phyloP scores from a whole-genome alignment of 345 rosid species.

The Dipteronia sinensis region DNA sequence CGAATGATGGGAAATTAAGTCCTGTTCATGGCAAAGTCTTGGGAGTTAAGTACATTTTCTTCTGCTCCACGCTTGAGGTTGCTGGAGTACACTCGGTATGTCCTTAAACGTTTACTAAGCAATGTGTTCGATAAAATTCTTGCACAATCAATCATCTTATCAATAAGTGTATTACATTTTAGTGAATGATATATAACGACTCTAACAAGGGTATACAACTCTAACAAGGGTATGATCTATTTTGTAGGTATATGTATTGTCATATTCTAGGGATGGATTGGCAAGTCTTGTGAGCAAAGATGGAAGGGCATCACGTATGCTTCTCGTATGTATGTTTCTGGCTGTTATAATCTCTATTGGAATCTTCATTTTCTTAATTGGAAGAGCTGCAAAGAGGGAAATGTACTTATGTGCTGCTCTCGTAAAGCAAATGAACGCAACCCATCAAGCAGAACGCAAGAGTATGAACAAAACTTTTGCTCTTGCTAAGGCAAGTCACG shows the following conservation, averaged over 20 bases:
- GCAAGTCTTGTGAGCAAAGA: conserved; percentile 18
- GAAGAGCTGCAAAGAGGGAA: conserved; percentile 46
- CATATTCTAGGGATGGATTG: conserved; percentile 20
- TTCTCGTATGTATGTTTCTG: conserved; percentile 26
- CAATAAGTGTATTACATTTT: too few relatives aligned
- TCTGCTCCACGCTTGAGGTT: conserved; percentile 36
- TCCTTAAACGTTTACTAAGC: neutral
- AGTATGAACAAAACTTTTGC: conserved; percentile 45
- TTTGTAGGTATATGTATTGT: conserved; percentile 38
- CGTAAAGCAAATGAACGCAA: conserved; percentile 46
- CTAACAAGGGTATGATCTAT: neutral
- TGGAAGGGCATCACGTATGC: conserved; percentile 21
- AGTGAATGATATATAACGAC: too few relatives aligned
- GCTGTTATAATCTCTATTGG: conserved; percentile 17
- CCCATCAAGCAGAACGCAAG: conserved; percentile 55
- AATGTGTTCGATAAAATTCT: too few relatives aligned
- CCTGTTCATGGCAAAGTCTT: conserved; percentile 4
- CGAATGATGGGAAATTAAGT: conserved; percentile 1
- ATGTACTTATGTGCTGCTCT: conserved; percentile 41
- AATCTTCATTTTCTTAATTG: conserved; percentile 29
- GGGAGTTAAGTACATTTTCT: conserved; percentile 27
- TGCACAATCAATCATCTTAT: too few relatives aligned
- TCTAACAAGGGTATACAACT: too few relatives aligned
- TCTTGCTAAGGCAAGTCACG: conserved; percentile 36
- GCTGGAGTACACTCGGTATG: conserved; percentile 40